phyloP scores from a whole-genome alignment of 768 basidiomycete species.

The Vishniacozyma victoriae region DNA sequence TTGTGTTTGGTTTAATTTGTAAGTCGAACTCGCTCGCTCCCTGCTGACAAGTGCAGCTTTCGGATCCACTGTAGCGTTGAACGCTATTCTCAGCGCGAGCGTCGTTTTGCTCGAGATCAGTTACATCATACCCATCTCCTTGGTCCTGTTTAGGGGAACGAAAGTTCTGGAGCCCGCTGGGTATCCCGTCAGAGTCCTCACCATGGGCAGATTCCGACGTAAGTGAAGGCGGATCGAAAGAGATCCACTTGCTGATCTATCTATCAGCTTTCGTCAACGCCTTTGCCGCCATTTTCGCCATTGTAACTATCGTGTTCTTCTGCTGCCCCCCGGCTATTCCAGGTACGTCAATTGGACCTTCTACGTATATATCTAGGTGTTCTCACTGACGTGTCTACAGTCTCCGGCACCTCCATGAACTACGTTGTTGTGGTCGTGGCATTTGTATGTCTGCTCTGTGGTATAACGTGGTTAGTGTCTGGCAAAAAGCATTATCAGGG shows the following conservation, averaged over 20 bases:
- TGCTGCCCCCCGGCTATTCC: constrained; percentile 5
- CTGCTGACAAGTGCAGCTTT: background rate
- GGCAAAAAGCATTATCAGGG: constrained; percentile 21
- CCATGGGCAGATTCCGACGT: constrained; percentile 22
- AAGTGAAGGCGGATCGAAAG: background rate
- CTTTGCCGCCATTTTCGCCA: constrained; percentile 21
- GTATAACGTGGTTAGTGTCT: constrained; percentile 14
- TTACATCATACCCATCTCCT: constrained; percentile 8
- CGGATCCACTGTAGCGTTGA: constrained; percentile 8
- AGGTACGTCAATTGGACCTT: background rate
- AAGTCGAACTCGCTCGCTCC: background rate
- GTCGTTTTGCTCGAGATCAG: constrained; percentile 7
- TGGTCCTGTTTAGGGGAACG: constrained; percentile 3
- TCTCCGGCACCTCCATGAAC: constrained; percentile 7
- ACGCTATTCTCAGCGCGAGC: constrained; percentile 9
- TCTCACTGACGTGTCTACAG: background rate
- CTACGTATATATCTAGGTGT: background rate
- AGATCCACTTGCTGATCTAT: background rate
- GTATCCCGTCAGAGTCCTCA: constrained; percentile 33
- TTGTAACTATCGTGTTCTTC: constrained; percentile 28
- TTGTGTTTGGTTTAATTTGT: constrained; percentile 11
- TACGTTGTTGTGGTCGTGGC: constrained; percentile 19
- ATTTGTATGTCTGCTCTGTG: constrained; percentile 16
- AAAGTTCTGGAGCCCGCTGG: constrained; percentile 7
- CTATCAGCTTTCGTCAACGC: constrained; percentile 13